Percentiles rank a stretch among this genome's conserved stretches.
Conservation (phyloP, 768 basidiomycete species). For the Agaricus blazei region DNA sequence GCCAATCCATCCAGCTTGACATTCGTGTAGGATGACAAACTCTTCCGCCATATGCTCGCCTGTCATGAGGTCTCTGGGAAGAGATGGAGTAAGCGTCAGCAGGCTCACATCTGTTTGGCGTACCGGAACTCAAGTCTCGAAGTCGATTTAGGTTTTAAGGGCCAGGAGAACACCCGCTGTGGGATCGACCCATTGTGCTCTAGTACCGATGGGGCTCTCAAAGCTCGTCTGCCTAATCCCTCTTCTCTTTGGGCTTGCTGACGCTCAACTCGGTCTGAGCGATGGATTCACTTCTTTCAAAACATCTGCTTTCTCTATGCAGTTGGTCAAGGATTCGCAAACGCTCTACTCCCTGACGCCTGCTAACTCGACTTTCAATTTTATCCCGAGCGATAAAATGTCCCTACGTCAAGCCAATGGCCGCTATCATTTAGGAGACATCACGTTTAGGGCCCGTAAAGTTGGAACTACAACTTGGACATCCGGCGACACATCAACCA, state of each 20-base stretch:
- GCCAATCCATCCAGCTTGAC: neutral
- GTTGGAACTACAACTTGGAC: constrained; percentile 42
- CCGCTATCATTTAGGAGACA: constrained; percentile 52
- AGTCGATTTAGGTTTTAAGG: neutral
- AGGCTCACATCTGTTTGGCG: neutral
- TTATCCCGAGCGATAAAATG: constrained; percentile 50
- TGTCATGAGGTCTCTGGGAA: constrained; percentile 6
- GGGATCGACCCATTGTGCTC: neutral
- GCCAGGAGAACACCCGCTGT: neutral
- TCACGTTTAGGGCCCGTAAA: constrained; percentile 45
- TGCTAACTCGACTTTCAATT: constrained; percentile 38
- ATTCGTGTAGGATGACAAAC: neutral
- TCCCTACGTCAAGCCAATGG: constrained; percentile 38
- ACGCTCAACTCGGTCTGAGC: constrained; percentile 29
- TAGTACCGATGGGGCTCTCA: constrained; percentile 1
- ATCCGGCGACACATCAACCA: constrained; percentile 38
- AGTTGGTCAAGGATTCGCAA: constrained; percentile 53
- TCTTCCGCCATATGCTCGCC: neutral
- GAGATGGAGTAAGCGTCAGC: neutral
- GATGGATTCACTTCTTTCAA: constrained; percentile 45
- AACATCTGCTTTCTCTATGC: constrained; percentile 37
- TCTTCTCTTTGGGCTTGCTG: neutral
- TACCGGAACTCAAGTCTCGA: neutral
- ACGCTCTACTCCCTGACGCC: constrained; percentile 48
- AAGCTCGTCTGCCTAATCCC: neutral